Evolutionary conservation across 1,284 basidiomycete genomes (phyloP).

Genomic region (Ganoderma sp.): DNA sequence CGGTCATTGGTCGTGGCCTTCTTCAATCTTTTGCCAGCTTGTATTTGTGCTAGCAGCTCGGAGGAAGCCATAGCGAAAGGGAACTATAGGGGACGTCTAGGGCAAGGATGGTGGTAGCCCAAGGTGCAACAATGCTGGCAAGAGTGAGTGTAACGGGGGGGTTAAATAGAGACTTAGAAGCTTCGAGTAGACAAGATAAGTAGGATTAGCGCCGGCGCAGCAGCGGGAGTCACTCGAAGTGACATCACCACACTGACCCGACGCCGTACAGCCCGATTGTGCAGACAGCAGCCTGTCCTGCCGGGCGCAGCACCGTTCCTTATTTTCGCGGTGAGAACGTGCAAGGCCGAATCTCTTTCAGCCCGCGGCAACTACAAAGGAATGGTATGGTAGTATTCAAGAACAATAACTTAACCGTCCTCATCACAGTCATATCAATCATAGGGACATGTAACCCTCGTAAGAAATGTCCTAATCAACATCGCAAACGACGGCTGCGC

Average conservation of each 20-base stretch:
- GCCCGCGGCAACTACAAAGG: constrained; percentile 9
- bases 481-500: background rate
- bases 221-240: constrained; percentile 7
- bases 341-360: constrained; percentile 3
- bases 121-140: constrained; percentile 1
- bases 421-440: constrained; percentile 5
- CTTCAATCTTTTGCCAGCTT: constrained; percentile 80
- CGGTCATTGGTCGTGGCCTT: constrained; percentile 85
- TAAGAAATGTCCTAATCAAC: background rate
- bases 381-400: constrained; percentile 9
- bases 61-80: constrained; percentile 62
- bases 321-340: background rate
- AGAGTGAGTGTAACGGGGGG: background rate
- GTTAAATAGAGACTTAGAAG: background rate
- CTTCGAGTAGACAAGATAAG: constrained; percentile 14
- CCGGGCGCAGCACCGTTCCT: constrained; percentile 5
- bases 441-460: constrained; percentile 6
- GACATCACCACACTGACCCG: constrained; percentile 10
- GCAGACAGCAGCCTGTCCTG: background rate
- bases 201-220: constrained; percentile 4
- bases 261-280: background rate
- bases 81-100: background rate
- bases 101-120: constrained; percentile 1
- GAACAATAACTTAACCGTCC: constrained; percentile 12
- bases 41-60: constrained; percentile 77